Base-by-base conservation (phyloP, 768 basidiomycete species). In the Lyophyllum shimeji region DNA sequence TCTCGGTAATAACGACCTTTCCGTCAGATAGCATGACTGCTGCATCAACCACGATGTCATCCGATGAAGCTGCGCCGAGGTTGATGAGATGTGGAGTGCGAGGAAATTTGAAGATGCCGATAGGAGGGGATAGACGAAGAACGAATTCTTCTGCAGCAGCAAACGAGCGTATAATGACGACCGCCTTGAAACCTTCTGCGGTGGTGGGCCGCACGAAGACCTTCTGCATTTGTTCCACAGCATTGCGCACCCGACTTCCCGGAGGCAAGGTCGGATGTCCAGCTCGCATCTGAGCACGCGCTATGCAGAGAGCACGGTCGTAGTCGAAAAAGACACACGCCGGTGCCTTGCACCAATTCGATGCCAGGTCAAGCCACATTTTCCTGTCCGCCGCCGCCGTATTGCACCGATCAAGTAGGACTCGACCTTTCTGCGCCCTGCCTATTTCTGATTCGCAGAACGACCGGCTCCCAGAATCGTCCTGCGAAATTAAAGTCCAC, bases 251-350 rank as follows among this genome's bases (percentile, higher is more conserved):
- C 0, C 82, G 72, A 37, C 69, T 71, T 0, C 83, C 82, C 3
- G 83, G 82, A 2, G 79, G 78, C 3, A 86, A 72, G 7, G 83
- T 84, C 3, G 84, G 82, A 56, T 87, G 85, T n/a, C 74, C 79
- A 3, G 77, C 68, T 5, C 84, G 75, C 65, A 72, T 74, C 65
- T 86, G 83, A 4, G 84, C 83, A 8, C 84, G 73, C 11, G 79
- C 76, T 12, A 68, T 69, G 65, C 84, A 86, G 7, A 85, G 68
- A 1, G 72, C 73, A 8, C 64, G 63, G 33, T 75, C 69, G 57
- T 82, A 83, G 61, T 84, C 82, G 64, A 87, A 85, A 71, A 74
- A 80, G 18, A 85, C 68, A 61, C 78, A 81, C 7, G 83, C 71
- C 0, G 82, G 77, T 1, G 72, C 63, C 1, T 48, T 57, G 2